Percentiles rank a stretch among this genome's conserved stretches.
These are phyloP conservation scores for Pholiota molesta DNA, from an alignment of 768 basidiomycete species.

Conservation along the genomic window DNA sequence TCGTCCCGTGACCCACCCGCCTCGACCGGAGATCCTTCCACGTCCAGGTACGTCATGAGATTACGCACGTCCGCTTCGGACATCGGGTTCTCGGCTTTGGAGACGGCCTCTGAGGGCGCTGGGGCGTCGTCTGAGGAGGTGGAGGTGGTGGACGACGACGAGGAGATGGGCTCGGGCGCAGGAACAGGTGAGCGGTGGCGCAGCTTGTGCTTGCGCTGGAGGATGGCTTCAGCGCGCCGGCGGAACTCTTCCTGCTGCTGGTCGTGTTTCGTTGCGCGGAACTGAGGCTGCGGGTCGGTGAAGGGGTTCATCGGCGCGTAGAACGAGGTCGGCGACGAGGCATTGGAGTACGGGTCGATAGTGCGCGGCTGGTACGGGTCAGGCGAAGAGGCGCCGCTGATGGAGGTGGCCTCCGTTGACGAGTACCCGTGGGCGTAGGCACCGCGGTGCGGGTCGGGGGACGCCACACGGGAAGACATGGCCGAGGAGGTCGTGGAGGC, in stretches of 20 bases:
- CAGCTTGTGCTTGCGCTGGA: constrained; percentile 18
- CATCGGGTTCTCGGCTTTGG: constrained; percentile 17
- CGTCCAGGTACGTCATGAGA: constrained; percentile 28
- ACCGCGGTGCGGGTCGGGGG: background rate
- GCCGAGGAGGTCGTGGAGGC: constrained; percentile 3
- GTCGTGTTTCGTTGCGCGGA: constrained; percentile 18
- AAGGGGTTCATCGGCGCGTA: background rate
- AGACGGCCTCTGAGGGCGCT: no score
- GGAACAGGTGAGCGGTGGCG: background rate
- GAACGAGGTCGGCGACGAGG: background rate
- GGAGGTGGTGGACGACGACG: constrained; percentile 19
- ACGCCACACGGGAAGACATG: background rate
- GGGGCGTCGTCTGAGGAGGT: constrained; percentile 12
- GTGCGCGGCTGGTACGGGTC: background rate
- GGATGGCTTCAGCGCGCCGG: constrained; percentile 25
- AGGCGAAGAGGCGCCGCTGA: constrained; percentile 2
- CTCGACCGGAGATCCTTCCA: no score
- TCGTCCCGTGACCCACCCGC: no score
- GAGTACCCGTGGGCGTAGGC: background rate
- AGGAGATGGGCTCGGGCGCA: constrained; percentile 16
- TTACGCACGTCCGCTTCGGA: constrained; percentile 22
- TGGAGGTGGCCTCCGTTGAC: constrained; percentile 5
- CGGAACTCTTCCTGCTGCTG: constrained; percentile 29
- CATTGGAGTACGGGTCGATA: background rate
- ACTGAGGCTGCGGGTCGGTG: background rate